Base-by-base conservation (phyloP, 768 basidiomycete genomes). In the Pisolithus sp. region DNA sequence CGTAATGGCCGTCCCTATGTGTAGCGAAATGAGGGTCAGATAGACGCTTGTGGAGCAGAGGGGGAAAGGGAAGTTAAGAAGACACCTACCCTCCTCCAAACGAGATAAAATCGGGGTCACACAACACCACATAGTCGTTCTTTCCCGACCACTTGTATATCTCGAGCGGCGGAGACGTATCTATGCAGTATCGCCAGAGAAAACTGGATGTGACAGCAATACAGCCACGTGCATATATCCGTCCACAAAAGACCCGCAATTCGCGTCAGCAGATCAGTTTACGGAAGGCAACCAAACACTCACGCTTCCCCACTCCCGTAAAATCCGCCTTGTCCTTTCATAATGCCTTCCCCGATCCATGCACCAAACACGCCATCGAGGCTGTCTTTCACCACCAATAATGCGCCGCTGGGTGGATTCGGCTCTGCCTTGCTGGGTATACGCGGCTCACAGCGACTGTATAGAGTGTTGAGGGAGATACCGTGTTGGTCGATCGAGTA, bases 301-400 rank as follows among this genome's bases (percentile, higher is more conserved):
- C 53, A 85, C 89, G 89, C 89, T 59, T 94, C 93, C 7, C 94
- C 94, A 50, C 85, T 85, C 0, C 95, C 95, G 60, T 85, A 92
- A 68, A 93, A 95, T 3, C 78, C 76, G 6, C 81, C 80, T 49
- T 77, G 79, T 43, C 79, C 81, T 51, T 69, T 69, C 23, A 92
- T 68, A n/a, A 67, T 15, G 0, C 83, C 85, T 45, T 95, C 91
- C 44, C 83, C 85, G 48, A 92, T 68, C 80, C 84, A 98, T 2
- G 73, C 88, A 1, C 95, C 96, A 67, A 96, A 96, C 3, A 86
- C 46, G 4, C 72, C 70, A 6, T 83, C 84, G 7, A 74, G 67
- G 0, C 79, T 70, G 58, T 93, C 93, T 40, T 74, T 76, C 1
- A 93, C 67, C 6, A 81, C 77, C 1, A 97, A 57, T 9, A 97